Percentiles rank a stretch among this genome's conserved stretches.
Conservation (phyloP, 2,329 filamentous ascomycete genomes). For the Aschersonia sp. region DNA sequence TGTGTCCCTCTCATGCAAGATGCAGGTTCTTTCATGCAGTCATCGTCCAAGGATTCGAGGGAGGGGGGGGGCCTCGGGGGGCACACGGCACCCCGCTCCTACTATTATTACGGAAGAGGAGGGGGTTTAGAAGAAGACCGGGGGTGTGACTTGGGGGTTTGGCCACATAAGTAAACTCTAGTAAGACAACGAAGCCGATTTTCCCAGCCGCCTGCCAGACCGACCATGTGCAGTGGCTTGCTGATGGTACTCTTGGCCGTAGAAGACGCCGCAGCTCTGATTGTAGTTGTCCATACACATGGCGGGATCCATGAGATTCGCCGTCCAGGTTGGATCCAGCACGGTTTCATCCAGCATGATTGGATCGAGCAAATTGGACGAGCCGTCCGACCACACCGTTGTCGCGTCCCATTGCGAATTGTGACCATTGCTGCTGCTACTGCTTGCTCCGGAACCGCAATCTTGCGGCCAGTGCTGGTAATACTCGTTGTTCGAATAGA, state of each 20-base stretch:
- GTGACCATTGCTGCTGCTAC: background rate
- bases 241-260: conserved; percentile 1
- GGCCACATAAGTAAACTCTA: background rate
- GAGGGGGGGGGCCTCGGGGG: background rate
- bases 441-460: background rate
- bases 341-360: conserved; percentile 2
- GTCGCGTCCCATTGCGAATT: conserved; percentile 3
- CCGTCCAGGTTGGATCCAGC: conserved; percentile 1
- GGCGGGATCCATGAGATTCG: conserved; percentile 1
- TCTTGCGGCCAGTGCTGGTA: conserved; percentile 2
- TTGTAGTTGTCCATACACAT: conserved; percentile 3
- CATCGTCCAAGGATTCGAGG: background rate
- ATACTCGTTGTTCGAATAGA: background rate
- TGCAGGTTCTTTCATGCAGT: background rate
- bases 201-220: conserved; percentile 1
- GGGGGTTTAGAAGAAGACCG: no score
- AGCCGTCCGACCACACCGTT: conserved; percentile 4
- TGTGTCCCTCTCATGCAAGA: background rate
- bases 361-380: conserved; percentile 2
- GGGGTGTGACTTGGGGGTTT: no score
- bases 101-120: no score
- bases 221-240: background rate
- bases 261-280: conserved; percentile 1
- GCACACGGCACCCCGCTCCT: no score
- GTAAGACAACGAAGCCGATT: conserved; percentile 3